phyloP scores from a whole-genome alignment of 345 rosid genomes.

The Stellera chamaejasme region DNA sequence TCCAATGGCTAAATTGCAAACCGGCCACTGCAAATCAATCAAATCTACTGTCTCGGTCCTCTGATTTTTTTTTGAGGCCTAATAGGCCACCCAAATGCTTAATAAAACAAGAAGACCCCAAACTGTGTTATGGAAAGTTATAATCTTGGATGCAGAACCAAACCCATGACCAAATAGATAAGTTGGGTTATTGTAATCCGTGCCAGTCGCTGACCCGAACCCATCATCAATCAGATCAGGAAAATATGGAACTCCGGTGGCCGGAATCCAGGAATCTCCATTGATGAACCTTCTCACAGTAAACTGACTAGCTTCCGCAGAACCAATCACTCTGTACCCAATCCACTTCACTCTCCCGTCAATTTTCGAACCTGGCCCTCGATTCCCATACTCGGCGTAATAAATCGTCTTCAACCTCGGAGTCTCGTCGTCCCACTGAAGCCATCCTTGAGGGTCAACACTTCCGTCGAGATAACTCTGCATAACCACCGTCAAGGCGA shows the following conservation, averaged over 20 bases:
- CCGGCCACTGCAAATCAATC: too few species aligned
- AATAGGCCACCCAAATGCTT: too few species aligned
- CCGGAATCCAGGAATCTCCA: slow-evolving; percentile 5
- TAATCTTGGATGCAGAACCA: too few species aligned
- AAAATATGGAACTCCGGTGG: slow-evolving; percentile 2
- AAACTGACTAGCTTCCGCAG: slow-evolving; percentile 4
- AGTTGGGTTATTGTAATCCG: too few species aligned
- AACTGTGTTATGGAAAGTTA: too few species aligned
- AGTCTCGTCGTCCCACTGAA: neutral
- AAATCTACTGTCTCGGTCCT: too few species aligned
- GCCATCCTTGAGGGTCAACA: neutral
- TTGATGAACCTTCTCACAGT: neutral
- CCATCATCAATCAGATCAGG: neutral
- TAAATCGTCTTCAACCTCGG: neutral
- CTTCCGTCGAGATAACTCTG: neutral
- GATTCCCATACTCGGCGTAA: slow-evolving; percentile 4
- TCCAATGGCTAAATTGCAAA: too few species aligned
- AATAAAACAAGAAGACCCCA: too few species aligned
- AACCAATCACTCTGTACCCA: neutral
- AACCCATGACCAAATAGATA: too few species aligned
- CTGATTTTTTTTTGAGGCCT: too few species aligned
- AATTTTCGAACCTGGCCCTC: slow-evolving; percentile 2
- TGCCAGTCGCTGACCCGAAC: too few species aligned
- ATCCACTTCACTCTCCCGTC: slow-evolving; percentile 4
- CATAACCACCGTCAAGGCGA: slow-evolving; percentile 3